Evolutionary conservation across 331 rosid genomes (phyloP).

Genomic region (Acacia concinna): DNA sequence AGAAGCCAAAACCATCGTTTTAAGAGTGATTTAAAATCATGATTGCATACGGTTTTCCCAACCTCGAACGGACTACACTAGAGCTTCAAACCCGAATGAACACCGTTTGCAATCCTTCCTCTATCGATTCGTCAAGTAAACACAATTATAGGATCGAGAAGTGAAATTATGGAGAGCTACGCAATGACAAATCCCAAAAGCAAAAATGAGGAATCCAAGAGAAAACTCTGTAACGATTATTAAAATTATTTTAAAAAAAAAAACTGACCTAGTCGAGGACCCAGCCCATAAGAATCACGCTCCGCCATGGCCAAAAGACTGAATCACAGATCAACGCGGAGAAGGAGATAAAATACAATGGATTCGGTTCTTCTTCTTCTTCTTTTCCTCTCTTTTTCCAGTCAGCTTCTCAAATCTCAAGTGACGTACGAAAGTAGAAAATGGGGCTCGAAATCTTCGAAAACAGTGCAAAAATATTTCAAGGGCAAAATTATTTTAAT

Average conservation of each 20-base stretch:
- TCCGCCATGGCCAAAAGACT: slow-evolving; percentile 64
- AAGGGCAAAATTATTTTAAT: neutral
- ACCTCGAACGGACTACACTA: slow-evolving; percentile 1
- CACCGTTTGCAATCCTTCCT: slow-evolving; percentile 15
- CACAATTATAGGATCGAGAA: neutral
- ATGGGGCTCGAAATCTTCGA: neutral
- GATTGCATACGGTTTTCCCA: neutral
- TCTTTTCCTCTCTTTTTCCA: neutral
- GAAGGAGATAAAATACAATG: neutral
- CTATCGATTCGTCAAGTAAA: slow-evolving; percentile 3
- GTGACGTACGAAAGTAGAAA: slow-evolving; percentile 40
- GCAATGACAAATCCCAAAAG: neutral
- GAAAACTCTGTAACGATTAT: neutral
- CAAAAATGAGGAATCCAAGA: slow-evolving; percentile 25
- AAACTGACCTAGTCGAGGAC: slow-evolving; percentile 75
- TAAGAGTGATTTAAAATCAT: slow-evolving; percentile 1
- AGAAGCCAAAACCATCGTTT: slow-evolving; percentile 3
- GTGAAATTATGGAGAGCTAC: slow-evolving; percentile 15
- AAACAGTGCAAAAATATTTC: neutral
- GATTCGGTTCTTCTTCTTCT: neutral
- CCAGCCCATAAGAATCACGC: slow-evolving; percentile 54
- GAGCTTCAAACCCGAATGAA: slow-evolving; percentile 2
- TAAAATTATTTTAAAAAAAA: slow-evolving; percentile 6
- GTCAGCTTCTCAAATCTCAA: slow-evolving; percentile 7
- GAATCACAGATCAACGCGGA: slow-evolving; percentile 42